Evolutionary conservation across 352 stramenopile species (phyloP), one percentile per base, ranked within the genome.

Genomic region (Peronospora destructor): DNA sequence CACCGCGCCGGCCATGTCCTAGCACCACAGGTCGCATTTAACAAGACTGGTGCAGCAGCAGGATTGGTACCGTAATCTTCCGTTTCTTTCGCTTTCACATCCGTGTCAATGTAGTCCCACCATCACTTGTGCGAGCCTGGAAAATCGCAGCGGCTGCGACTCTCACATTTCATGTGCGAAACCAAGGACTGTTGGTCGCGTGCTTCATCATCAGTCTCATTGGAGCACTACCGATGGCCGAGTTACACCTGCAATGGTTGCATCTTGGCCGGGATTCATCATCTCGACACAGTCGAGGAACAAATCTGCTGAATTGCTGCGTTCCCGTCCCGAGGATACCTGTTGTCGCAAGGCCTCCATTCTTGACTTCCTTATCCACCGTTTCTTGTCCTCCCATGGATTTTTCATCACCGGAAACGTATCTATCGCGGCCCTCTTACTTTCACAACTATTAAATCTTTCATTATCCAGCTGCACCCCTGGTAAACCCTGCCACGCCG

Each of bases 241-340:
- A 53, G 17, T 9, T 48, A 6, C 21, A 48, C 1, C 35, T 59
- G 21, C 48, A 16, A 21, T 51, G 35, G 16, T 46, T 30, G n/a
- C 13, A 5, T 38, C 23, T 47, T 76, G 29, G 29, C 79, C 75
- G 10, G 56, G 61, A 3, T 77, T 84, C 19, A 88, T 63, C 56
- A 87, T 61, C 37, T 88, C 54, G 17, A 91, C 66, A 38, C 78
- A 91, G 59, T 88, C 77, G 14, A 91, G 63, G 52, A 91, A 91
- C n/a, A 91, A 64, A 55, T 91, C 77, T 23, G 72, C 75, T 34
- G 76, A 88, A 55, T 91, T 71, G 51, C 80, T 91, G 26, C 80
- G 76, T 39, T 76, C 57, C 0, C 74, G 71, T 17, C 56, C 54
- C 33, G 54, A 23, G 7, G 53, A 59, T 3, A 34, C 60, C 13